Conservation (phyloP, 2,329 filamentous ascomycete genomes). For the Phaeomoniella chlamydospora region DNA sequence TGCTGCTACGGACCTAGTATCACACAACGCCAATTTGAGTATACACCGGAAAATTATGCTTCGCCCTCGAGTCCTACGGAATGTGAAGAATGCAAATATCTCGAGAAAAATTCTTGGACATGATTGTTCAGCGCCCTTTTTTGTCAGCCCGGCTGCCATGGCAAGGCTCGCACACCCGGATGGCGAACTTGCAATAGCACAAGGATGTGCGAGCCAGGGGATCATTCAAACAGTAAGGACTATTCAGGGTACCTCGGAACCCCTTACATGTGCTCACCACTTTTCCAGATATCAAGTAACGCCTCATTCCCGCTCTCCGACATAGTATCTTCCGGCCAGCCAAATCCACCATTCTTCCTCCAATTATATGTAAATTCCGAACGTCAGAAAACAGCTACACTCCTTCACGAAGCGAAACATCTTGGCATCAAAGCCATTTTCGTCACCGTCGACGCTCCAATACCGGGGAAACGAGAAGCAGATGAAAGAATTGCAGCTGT, state of each 20-base stretch:
- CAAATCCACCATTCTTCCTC: slow-evolving; percentile 41
- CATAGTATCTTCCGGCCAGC: slow-evolving; percentile 48
- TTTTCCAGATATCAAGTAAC: too few relatives aligned
- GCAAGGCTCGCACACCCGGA: slow-evolving; percentile 27
- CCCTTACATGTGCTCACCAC: too few relatives aligned
- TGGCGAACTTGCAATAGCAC: slow-evolving; percentile 26
- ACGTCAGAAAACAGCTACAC: slow-evolving; percentile 32
- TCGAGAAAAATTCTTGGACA: slow-evolving; percentile 14
- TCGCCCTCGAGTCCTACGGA: slow-evolving; percentile 28
- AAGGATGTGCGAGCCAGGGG: slow-evolving; percentile 5
- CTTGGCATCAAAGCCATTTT: slow-evolving; percentile 34
- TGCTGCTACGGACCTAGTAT: slow-evolving; percentile 8
- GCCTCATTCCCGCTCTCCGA: slow-evolving; percentile 44
- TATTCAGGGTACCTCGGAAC: too few relatives aligned
- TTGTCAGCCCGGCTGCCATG: slow-evolving; percentile 13
- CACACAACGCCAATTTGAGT: slow-evolving; percentile 5
- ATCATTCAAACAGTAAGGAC: slow-evolving; percentile 32
- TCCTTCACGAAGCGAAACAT: slow-evolving; percentile 31
- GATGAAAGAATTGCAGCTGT: slow-evolving; percentile 38
- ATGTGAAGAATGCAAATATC: slow-evolving; percentile 21
- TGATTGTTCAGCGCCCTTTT: slow-evolving; percentile 7
- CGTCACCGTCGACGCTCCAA: slow-evolving; percentile 42
- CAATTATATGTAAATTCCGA: slow-evolving; percentile 50
- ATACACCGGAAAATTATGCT: slow-evolving; percentile 29
- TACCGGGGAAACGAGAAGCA: slow-evolving; percentile 39